Conservation (phyloP, 164 flowering plant genomes). For the Euptelea pleiosperma region DNA sequence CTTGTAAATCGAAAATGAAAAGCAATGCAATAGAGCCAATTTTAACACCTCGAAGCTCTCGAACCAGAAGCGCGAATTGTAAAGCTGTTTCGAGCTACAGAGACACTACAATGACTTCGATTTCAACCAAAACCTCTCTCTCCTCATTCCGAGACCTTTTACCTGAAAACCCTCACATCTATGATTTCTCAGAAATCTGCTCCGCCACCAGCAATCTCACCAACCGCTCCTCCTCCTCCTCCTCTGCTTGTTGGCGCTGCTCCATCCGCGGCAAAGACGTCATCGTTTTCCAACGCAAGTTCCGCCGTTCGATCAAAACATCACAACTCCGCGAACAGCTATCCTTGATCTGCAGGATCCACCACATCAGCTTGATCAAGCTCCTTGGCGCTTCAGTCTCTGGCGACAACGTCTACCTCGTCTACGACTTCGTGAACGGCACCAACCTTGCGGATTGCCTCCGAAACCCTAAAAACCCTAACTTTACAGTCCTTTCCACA, state of each 20-base stretch:
- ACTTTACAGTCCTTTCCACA: conserved; percentile 53
- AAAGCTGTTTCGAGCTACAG: conserved; percentile 3
- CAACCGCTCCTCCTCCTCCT: conserved; percentile 34
- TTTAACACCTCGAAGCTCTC: neutral
- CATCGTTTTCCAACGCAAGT: conserved; percentile 52
- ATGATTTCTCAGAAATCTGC: conserved; percentile 39
- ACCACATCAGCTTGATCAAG: conserved; percentile 51
- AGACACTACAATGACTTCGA: conserved; percentile 19
- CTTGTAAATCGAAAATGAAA: conserved; percentile 15
- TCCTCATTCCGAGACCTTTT: conserved; percentile 30
- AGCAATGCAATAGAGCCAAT: neutral
- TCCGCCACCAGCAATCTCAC: conserved; percentile 40
- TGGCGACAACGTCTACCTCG: conserved; percentile 55
- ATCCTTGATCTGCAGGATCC: conserved; percentile 44
- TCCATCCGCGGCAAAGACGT: conserved; percentile 34
- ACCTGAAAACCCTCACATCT: conserved; percentile 34
- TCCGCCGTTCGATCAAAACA: conserved; percentile 35
- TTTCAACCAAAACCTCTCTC: conserved; percentile 21
- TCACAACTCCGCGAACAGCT: conserved; percentile 33
- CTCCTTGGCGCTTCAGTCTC: conserved; percentile 65
- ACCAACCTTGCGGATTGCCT: conserved; percentile 51
- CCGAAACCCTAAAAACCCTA: conserved; percentile 52
- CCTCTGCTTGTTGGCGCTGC: conserved; percentile 73
- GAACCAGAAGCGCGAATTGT: neutral
- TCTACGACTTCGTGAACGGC: conserved; percentile 58